Percentiles rank a stretch among this genome's conserved stretches.
Evolutionary conservation across 1,139 yeast species (phyloP).

Genomic region (Kodamaea ohmeri): DNA sequence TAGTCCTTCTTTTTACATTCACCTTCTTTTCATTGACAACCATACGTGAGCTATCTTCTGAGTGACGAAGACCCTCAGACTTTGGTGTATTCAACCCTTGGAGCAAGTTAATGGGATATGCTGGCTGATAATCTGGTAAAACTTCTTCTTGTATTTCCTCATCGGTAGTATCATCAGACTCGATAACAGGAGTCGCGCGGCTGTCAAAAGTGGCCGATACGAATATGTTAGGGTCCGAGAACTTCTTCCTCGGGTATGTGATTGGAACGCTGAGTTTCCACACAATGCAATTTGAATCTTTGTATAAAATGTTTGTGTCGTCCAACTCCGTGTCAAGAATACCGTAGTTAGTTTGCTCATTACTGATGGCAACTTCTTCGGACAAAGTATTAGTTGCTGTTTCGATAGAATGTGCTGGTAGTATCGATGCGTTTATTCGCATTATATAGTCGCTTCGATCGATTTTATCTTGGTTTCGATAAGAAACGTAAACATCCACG

Average conservation of each 20-base stretch:
- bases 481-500: slow-evolving; percentile 33
- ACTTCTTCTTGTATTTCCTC: slow-evolving; percentile 9
- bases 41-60: neutral
- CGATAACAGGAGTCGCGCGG: neutral
- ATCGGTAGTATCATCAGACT: neutral
- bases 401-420: slow-evolving; percentile 26
- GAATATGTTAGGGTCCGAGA: slow-evolving; percentile 29
- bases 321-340: slow-evolving; percentile 18
- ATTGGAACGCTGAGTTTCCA: slow-evolving; percentile 39
- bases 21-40: neutral
- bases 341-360: slow-evolving; percentile 13
- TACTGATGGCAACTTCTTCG: neutral
- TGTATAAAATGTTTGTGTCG: slow-evolving; percentile 16
- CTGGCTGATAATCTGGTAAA: slow-evolving; percentile 24
- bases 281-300: slow-evolving; percentile 18
- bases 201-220: slow-evolving; percentile 15
- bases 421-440: slow-evolving; percentile 28
- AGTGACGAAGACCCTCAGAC: neutral
- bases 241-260: slow-evolving; percentile 36
- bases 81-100: slow-evolving; percentile 25
- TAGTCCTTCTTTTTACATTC: neutral
- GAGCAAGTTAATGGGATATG: slow-evolving; percentile 21
- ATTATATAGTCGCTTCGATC: slow-evolving; percentile 15
- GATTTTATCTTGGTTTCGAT: slow-evolving; percentile 14
- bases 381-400: neutral